Base-by-base conservation (phyloP, 2,329 filamentous ascomycete genomes). In the Xylariales sp. region DNA sequence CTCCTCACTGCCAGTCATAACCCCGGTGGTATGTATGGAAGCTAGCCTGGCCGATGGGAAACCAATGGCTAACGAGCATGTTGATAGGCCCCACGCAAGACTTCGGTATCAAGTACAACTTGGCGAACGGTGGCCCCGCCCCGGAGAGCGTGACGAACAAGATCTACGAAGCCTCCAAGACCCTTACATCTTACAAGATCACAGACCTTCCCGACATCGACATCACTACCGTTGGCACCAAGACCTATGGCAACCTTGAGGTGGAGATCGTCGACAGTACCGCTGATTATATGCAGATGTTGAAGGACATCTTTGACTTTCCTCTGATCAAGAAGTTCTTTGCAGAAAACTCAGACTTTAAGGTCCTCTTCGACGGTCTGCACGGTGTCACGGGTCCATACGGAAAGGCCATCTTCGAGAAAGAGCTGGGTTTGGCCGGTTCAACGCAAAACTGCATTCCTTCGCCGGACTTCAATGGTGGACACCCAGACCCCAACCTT, bases 61-160 rank as follows among this genome's bases (percentile, higher is more conserved):
- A 18, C 16, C 38, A 16, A 33, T 38, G 28, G 38, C 42, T 44
- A 41, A 52, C 25, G 7, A 12, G 31, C 31, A 19, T 32, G 18
- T 42, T 21, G 10, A 31, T 54, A 95, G 88, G 90, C 38, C 93
- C 93, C 48, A 85, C 80, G 55, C 86, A 93, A 63, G 93, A 98
- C 69, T 98, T 98, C 58, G 93, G 93, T 56, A 98, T 98, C 82
- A 98, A 98, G 74, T 98, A 98, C 80, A 98, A 98, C 76, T 76
- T 98, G 45, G 76, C 88, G 64, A 97, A 98, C 61, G 93, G 93
- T 56, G 93, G 90, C 43, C 93, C 93, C 31, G 93, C 93, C 43
- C 93, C 93, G 45, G 93, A 98, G 68, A 84, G 86, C 41, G 88
- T 98, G 52, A 98, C 93, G 53, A 94, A 98, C 81, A 95, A 95